Evolutionary conservation across 495 filamentous ascomycete genomes (phyloP).

Genomic region (Podospora comata): DNA sequence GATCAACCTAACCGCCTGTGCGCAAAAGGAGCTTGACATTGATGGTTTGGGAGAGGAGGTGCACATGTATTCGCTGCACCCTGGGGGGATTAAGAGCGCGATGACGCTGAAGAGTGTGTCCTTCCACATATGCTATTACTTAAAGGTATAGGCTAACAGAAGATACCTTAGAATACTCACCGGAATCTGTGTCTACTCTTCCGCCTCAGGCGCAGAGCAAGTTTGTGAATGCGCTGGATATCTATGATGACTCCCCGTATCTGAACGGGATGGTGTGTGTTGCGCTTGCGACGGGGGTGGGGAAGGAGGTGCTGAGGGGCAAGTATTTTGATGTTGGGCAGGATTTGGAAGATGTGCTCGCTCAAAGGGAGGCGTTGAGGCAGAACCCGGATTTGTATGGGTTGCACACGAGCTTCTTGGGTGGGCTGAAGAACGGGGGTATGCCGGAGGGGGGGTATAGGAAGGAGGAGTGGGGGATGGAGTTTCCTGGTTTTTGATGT

Average conservation of each 20-base stretch:
- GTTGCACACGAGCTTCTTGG: slow-evolving; percentile 32
- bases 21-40: slow-evolving; percentile 33
- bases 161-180: slow-evolving; percentile 16
- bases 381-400: slow-evolving; percentile 24
- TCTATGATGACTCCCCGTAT: slow-evolving; percentile 36
- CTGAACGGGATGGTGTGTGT: slow-evolving; percentile 39
- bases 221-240: slow-evolving; percentile 27
- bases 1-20: slow-evolving; percentile 36
- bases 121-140: neutral
- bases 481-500: slow-evolving; percentile 31
- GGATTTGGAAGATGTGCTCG: slow-evolving; percentile 35
- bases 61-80: slow-evolving; percentile 35
- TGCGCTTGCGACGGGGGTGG: slow-evolving; percentile 31
- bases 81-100: slow-evolving; percentile 33
- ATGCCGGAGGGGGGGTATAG: slow-evolving; percentile 19
- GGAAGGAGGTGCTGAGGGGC: slow-evolving; percentile 28
- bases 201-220: slow-evolving; percentile 18
- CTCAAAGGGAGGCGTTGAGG: slow-evolving; percentile 26
- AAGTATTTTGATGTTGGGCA: slow-evolving; percentile 35
- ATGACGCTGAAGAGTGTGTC: slow-evolving; percentile 33
- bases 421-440: slow-evolving; percentile 26
- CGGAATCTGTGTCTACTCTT: slow-evolving; percentile 23
- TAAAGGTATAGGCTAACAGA: neutral
- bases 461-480: slow-evolving; percentile 24
- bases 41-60: slow-evolving; percentile 28